Evolutionary conservation across 345 rosid species (phyloP).

Genomic region (Firmiana major): DNA sequence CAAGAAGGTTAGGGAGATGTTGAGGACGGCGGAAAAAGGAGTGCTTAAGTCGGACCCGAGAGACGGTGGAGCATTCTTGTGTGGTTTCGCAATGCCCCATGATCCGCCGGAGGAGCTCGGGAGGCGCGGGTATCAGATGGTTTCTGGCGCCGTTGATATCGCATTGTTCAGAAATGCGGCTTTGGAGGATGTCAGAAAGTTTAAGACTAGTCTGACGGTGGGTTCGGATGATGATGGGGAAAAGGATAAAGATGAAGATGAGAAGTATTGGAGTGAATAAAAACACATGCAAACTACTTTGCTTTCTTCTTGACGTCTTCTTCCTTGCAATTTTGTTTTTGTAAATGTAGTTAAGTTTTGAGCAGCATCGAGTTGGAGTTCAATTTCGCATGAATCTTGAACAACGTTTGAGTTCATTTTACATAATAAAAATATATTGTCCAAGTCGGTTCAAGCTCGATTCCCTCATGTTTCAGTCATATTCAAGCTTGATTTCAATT

Average conservation of each 20-base stretch:
- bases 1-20: slow-evolving; percentile 70
- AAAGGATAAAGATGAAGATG: slow-evolving; percentile 36
- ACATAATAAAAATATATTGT: background rate
- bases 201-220: slow-evolving; percentile 44
- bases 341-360: background rate
- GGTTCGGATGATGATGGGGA: slow-evolving; percentile 30
- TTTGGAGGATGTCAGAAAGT: slow-evolving; percentile 70
- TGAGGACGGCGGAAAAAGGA: slow-evolving; percentile 64
- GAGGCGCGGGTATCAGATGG: slow-evolving; percentile 72
- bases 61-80: slow-evolving; percentile 54
- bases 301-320: background rate
- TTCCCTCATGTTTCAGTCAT: background rate
- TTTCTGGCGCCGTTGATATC: slow-evolving; percentile 69
- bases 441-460: background rate
- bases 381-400: background rate
- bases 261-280: slow-evolving; percentile 62
- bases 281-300: background rate
- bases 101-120: slow-evolving; percentile 52
- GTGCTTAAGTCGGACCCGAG: slow-evolving; percentile 34
- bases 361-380: background rate
- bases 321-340: background rate
- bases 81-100: slow-evolving; percentile 72
- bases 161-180: slow-evolving; percentile 67
- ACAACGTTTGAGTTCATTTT: background rate
- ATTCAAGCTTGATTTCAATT: background rate